Base-by-base conservation (phyloP, 176 grass and related monocot species). In the Zoysia japonica region DNA sequence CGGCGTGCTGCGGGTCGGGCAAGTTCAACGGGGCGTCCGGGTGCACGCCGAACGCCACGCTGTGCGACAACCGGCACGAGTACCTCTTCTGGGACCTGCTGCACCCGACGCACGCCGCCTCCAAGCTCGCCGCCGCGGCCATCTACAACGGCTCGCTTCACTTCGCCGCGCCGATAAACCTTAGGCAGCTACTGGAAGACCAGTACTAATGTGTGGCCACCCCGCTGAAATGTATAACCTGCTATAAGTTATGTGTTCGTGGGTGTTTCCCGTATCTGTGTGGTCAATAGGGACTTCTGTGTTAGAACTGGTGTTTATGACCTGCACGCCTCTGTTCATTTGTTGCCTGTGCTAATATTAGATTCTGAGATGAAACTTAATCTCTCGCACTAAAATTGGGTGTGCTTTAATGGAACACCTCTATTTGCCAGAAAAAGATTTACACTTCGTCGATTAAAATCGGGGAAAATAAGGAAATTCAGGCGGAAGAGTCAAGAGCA, bases 21-120 rank as follows among this genome's bases (percentile, higher is more conserved):
- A 86, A 76, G 61, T 91, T 93, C 81, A 93, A 93, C 40, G 91
- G 88, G 16, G 11, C 65, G 84, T 86, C 88, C 6, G 79, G 79
- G 49, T 91, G 88, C 83, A 93, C 89, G 71, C 91, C 91, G 3
- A 93, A 91, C 84, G 83, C 86, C 42, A 87, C 80, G 38, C 72
- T 91, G 56, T 99, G 96, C 82, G 88, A 79, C 11, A 85, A 86
- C 56, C 86, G 96, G 1, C 96, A 87, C 68, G 68, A 89, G 62
- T 93, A 86, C 82, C 85, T 99, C 50, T 99, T 95, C 86, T 99
- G 96, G 96, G 96, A 99, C 71, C 15, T 91, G 65, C 75, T 99
- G 52, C 96, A 99, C 74, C 92, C 96, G 6, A 95, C 96, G 70
- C 96, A 99, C 48, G 76, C 85, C 47, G 80, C 86, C 1, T 91